A percentile compares a stretch with the other conserved stretches of the same genome.
Evolutionary conservation across 2,329 filamentous ascomycete genomes (phyloP).

Genomic region (Verticillium longisporum): DNA sequence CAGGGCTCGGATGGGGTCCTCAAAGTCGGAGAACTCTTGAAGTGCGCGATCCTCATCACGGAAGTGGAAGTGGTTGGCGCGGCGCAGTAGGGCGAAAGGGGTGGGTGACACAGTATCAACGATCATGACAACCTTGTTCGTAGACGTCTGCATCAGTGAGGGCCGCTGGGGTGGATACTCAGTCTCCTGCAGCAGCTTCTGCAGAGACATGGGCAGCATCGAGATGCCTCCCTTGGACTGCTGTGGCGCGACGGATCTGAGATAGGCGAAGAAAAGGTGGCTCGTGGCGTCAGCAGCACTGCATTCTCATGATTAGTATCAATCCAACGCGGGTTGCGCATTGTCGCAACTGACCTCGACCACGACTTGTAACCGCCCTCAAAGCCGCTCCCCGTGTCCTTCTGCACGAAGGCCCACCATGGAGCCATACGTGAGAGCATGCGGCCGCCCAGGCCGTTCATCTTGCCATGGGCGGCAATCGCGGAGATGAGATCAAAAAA

Average conservation of each 20-base stretch:
- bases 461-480: constrained; percentile 87
- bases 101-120: constrained; percentile 93
- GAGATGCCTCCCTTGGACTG: constrained; percentile 72
- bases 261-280: constrained; percentile 95
- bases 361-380: constrained; percentile 90
- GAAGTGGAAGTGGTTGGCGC: constrained; percentile 93
- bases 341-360: constrained; percentile 55
- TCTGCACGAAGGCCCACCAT: constrained; percentile 97
- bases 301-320: constrained; percentile 20
- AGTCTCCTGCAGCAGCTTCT: constrained; percentile 84
- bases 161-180: constrained; percentile 86
- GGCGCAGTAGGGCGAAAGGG: constrained; percentile 81
- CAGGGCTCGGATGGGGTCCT: constrained; percentile 80
- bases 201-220: constrained; percentile 79
- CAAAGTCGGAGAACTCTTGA: constrained; percentile 78
- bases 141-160: constrained; percentile 68
- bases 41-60: constrained; percentile 81
- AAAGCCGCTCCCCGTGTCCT: constrained; percentile 81
- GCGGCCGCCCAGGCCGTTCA: constrained; percentile 84
- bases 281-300: constrained; percentile 93
- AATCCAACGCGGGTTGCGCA: neutral
- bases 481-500: constrained; percentile 93
- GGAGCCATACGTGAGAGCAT: constrained; percentile 93
- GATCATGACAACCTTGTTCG: constrained; percentile 91
- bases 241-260: constrained; percentile 83